Evolutionary conservation across 352 stramenopile genomes (phyloP).

Genomic region (Phytophthora citrophthora): DNA sequence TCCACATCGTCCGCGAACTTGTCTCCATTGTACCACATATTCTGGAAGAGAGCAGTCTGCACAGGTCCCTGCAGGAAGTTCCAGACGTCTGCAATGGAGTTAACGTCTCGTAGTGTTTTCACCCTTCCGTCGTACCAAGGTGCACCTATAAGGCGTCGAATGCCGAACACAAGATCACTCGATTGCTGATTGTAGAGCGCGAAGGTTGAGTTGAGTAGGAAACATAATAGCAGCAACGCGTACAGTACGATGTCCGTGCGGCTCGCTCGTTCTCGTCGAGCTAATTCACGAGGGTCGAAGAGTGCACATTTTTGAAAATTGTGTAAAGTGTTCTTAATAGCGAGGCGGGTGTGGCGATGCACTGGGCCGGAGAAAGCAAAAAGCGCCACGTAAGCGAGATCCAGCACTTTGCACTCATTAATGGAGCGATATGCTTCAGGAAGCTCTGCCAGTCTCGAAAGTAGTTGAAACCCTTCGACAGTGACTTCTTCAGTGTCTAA

Average conservation of each 20-base stretch:
- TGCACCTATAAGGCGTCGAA: slow-evolving; percentile 35
- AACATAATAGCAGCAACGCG: slow-evolving; percentile 49
- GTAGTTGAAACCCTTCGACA: slow-evolving; percentile 76
- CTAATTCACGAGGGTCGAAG: slow-evolving; percentile 57
- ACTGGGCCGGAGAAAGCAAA: slow-evolving; percentile 69
- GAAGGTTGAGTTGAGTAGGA: slow-evolving; percentile 53
- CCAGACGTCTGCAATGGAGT: slow-evolving; percentile 59
- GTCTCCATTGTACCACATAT: slow-evolving; percentile 68
- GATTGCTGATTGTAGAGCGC: slow-evolving; percentile 52
- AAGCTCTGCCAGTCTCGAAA: slow-evolving; percentile 54
- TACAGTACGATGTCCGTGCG: slow-evolving; percentile 50
- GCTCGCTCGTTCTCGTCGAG: slow-evolving; percentile 48
- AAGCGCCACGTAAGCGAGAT: slow-evolving; percentile 73
- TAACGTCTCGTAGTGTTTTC: slow-evolving; percentile 42
- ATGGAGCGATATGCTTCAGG: slow-evolving; percentile 54
- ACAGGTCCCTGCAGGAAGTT: slow-evolving; percentile 53
- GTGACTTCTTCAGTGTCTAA: slow-evolving; percentile 78
- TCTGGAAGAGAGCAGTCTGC: slow-evolving; percentile 49
- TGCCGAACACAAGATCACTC: slow-evolving; percentile 41
- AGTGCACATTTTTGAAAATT: slow-evolving; percentile 77
- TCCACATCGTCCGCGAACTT: slow-evolving; percentile 51
- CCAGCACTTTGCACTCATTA: slow-evolving; percentile 71
- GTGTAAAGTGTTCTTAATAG: slow-evolving; percentile 68
- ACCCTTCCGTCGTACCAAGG: slow-evolving; percentile 12
- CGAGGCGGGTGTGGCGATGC: slow-evolving; percentile 68